Evolutionary conservation across 805 yeast genomes (phyloP), one percentile per base, ranked within the genome.

Genomic region (Yamadazyma takamatsuzukensis): DNA sequence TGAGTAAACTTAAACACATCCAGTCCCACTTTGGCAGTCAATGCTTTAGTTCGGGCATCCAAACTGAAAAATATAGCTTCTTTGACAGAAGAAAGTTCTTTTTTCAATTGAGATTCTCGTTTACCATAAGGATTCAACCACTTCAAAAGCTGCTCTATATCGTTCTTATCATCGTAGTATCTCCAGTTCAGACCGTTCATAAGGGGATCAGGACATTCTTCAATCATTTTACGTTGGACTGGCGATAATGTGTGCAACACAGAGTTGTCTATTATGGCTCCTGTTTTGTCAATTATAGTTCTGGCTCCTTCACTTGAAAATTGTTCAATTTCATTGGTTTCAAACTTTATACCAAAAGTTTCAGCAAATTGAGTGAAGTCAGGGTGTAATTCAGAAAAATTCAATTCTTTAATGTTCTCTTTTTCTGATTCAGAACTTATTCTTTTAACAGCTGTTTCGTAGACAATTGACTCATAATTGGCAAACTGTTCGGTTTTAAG

Each of bases 101-200:
- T 81, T 24, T 75, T 61, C 29, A 89, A 65, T 22, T 61, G 67
- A 12, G 77, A 68, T 49, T 88, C 97, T 28, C 95, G 62, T 32
- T 61, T 64, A 3, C 96, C 96, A 72, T 80, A 76, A 4, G 75
- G 78, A 44, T 82, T 79, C 30, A 88, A 61, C 86, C 90, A 82
- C n/a, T 58, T 52, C 6, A 80, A 37, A 16, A 89, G 50, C 10
- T 51, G 51, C 1, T 72, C 74, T 19, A 87, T 54, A 24, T 82
- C 80, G n/a, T 69, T 73, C 0, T 71, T 64, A 2, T 51, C 60
- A 43, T 87, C 95, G 43, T 78, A 74, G 45, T 56, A 84, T 34
- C 81, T 73, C 97, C 97, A 88, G 22, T 75, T 74, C 4, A 56
- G 40, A 1, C 72, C 64, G 10, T 68, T 56, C 7, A 78, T 44